These are phyloP conservation scores for Penicillium mononematosum DNA, from an alignment of 495 filamentous ascomycete species.

Conservation along the genomic window DNA sequence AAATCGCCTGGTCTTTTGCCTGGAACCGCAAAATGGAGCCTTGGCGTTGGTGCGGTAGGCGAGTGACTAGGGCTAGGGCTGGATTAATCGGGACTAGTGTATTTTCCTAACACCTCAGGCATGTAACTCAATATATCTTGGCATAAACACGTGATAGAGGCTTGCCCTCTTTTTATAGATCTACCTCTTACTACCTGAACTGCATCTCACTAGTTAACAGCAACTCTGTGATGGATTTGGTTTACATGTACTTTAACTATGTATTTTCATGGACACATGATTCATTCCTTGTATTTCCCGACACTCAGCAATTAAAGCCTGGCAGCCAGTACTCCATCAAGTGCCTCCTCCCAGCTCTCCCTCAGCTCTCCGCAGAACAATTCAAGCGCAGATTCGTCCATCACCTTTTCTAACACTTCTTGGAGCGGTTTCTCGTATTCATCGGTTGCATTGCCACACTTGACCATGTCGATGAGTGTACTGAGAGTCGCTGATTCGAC, in stretches of 20 bases:
- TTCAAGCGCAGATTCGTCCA: constrained; percentile 40
- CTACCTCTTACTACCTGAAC: background rate
- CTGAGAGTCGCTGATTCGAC: constrained; percentile 40
- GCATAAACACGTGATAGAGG: background rate
- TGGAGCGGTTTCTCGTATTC: constrained; percentile 34
- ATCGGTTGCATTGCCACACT: constrained; percentile 25
- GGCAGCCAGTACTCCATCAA: constrained; percentile 40
- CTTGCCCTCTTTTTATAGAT: constrained; percentile 5
- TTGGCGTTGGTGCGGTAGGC: constrained; percentile 40
- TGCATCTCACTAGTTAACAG: background rate
- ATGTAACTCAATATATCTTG: background rate
- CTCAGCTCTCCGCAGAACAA: constrained; percentile 45
- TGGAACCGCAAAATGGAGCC: constrained; percentile 34
- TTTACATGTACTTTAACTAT: background rate
- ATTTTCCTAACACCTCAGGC: constrained; percentile 8
- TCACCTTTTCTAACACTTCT: constrained; percentile 30
- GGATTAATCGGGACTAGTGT: constrained; percentile 21
- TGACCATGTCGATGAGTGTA: constrained; percentile 37
- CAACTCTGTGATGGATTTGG: background rate
- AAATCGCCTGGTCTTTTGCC: constrained; percentile 37
- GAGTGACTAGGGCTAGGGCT: constrained; percentile 34
- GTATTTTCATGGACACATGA: background rate
- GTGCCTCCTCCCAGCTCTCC: constrained; percentile 50
- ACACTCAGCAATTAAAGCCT: constrained; percentile 25
- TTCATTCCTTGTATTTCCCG: background rate